Percentiles rank a stretch among this genome's conserved stretches.
phyloP scores from a whole-genome alignment of 139 green algal species.

The Chlamydomonas sp. region DNA sequence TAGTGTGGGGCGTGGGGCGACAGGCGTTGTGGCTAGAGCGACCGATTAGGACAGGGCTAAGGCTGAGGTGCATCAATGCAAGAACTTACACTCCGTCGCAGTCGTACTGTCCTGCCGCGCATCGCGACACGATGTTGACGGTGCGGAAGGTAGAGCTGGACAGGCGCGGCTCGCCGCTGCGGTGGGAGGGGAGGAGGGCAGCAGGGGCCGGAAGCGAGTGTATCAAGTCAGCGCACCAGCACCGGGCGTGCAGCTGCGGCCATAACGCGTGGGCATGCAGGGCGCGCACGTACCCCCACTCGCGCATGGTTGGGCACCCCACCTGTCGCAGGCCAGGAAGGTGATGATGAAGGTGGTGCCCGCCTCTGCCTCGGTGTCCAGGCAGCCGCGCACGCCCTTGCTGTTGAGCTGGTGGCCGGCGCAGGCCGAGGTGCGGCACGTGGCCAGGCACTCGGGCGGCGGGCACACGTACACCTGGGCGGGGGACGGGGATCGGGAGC shows the following conservation, averaged over 20 bases:
- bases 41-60: too few relatives aligned
- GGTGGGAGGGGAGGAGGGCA: not conserved
- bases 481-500: not conserved
- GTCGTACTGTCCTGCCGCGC: constrained; percentile 9
- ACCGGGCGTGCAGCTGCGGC: too few relatives aligned
- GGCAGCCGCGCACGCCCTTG: constrained; percentile 52
- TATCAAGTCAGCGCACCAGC: too few relatives aligned
- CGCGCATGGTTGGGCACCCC: not conserved
- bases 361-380: constrained; percentile 37
- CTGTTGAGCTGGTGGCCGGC: constrained; percentile 40
- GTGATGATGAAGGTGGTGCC: constrained; percentile 40
- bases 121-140: constrained; percentile 29
- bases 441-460: constrained; percentile 34
- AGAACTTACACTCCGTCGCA: constrained; percentile 22
- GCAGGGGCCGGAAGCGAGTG: too few relatives aligned
- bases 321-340: constrained; percentile 55
- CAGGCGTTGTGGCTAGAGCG: too few relatives aligned
- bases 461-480: constrained; percentile 54
- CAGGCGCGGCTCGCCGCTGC: constrained; percentile 5
- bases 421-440: constrained; percentile 33
- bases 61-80: too few relatives aligned
- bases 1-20: too few relatives aligned
- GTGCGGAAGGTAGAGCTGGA: constrained; percentile 8
- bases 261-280: too few relatives aligned
- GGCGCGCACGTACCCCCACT: too few relatives aligned